Conservation (phyloP, 371 early-diverging fungal species). For the Rhizopus arrhizus region DNA sequence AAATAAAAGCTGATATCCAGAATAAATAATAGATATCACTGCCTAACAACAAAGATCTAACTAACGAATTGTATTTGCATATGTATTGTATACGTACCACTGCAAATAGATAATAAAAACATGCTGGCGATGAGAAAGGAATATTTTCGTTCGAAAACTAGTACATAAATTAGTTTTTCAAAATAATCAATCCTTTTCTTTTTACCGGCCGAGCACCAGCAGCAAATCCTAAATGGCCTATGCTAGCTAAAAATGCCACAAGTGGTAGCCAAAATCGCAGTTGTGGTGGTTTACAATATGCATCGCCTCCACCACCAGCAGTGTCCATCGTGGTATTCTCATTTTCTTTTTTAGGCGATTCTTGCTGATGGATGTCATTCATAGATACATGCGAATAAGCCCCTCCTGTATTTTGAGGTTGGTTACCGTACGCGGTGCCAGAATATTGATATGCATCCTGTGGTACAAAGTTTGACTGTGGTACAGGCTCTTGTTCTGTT, state of each 20-base stretch:
- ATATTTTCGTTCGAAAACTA: constrained; percentile 39
- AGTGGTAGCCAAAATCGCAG: constrained; percentile 34
- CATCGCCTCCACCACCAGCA: constrained; percentile 2
- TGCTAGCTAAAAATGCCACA: constrained; percentile 33
- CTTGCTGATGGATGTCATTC: not conserved
- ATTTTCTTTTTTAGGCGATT: not conserved
- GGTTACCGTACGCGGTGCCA: constrained; percentile 34
- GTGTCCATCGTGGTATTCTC: not conserved
- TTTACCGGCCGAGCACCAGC: constrained; percentile 54
- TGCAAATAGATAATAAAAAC: constrained; percentile 46
- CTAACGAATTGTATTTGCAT: constrained; percentile 14
- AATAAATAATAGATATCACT: constrained; percentile 48
- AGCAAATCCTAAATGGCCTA: constrained; percentile 53
- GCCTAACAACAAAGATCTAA: constrained; percentile 25
- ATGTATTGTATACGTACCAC: constrained; percentile 32
- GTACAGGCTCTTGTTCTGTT: constrained; percentile 12
- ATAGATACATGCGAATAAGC: constrained; percentile 7
- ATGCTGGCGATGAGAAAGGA: constrained; percentile 39
- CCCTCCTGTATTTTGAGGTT: not conserved
- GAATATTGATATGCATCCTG: constrained; percentile 30
- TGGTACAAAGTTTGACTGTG: not conserved
- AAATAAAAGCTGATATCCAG: constrained; percentile 40
- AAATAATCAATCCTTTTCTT: not conserved
- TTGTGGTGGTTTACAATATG: constrained; percentile 30
- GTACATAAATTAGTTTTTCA: not conserved